phyloP scores from a whole-genome alignment of 2,329 filamentous ascomycete species.

The Penicillium sp. region DNA sequence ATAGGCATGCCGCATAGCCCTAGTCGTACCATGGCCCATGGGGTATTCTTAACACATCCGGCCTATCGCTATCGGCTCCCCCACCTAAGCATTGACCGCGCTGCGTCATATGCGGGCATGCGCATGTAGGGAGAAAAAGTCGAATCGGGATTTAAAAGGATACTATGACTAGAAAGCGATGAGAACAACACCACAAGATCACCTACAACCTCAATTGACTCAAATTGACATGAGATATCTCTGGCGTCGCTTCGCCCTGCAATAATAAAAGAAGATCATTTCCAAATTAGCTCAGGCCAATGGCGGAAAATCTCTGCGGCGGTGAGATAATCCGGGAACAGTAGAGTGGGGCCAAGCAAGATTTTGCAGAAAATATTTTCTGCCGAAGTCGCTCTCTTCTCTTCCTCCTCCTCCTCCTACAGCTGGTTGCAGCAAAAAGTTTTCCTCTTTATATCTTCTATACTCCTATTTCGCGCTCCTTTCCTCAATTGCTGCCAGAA shows the following conservation, averaged over 20 bases:
- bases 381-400: slow-evolving; percentile 20
- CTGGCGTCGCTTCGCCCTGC: too few relatives aligned
- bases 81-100: neutral
- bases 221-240: too few relatives aligned
- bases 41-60: neutral
- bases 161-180: neutral
- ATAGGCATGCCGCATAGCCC: too few relatives aligned
- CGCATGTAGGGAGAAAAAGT: neutral
- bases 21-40: too few relatives aligned
- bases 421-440: slow-evolving; percentile 12
- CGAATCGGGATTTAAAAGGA: too few relatives aligned
- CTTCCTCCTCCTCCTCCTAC: slow-evolving; percentile 18
- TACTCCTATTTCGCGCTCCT: neutral
- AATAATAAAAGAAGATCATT: too few relatives aligned
- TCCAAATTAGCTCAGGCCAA: neutral
- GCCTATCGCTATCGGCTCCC: slow-evolving; percentile 3
- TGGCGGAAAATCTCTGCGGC: slow-evolving; percentile 7
- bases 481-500: neutral
- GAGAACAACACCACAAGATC: too few relatives aligned
- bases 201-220: too few relatives aligned
- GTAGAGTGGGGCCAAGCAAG: slow-evolving; percentile 2
- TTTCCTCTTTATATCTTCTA: slow-evolving; percentile 17
- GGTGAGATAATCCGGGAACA: slow-evolving; percentile 4
- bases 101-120: neutral
- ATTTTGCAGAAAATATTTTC: slow-evolving; percentile 18